Evolutionary conservation across 164 flowering plant genomes (phyloP).

Genomic region (Akebia trifoliata): DNA sequence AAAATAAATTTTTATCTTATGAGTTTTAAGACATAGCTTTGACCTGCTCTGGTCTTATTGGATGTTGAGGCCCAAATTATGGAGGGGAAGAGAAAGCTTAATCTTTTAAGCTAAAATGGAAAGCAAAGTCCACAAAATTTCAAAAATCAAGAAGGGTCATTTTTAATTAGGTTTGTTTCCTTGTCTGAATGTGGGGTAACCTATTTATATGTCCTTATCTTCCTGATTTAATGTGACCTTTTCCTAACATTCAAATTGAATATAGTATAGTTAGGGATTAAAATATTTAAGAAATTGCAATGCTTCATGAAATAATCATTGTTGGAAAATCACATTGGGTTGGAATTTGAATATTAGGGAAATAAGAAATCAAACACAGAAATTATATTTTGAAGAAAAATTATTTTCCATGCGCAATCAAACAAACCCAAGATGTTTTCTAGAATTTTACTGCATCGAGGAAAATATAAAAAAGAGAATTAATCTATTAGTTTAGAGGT

Average conservation of each 20-base stretch:
- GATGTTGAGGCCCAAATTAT: neutral
- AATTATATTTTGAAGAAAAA: too few relatives aligned
- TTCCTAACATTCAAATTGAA: neutral
- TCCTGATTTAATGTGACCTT: neutral
- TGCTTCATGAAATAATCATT: too few relatives aligned
- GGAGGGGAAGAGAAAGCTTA: neutral
- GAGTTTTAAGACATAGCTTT: neutral
- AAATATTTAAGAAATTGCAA: too few relatives aligned
- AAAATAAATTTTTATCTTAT: neutral
- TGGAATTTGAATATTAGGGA: too few relatives aligned
- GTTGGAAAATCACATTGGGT: too few relatives aligned
- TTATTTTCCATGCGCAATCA: too few relatives aligned
- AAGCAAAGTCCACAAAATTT: neutral
- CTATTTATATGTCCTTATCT: neutral
- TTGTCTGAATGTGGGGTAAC: neutral
- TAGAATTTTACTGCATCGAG: too few relatives aligned
- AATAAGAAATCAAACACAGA: too few relatives aligned
- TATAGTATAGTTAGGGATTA: too few relatives aligned
- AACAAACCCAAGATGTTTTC: too few relatives aligned
- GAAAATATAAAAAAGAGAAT: too few relatives aligned
- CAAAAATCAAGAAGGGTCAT: neutral
- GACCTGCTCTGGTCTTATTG: slow-evolving; percentile 2
- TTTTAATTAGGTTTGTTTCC: slow-evolving; percentile 1
- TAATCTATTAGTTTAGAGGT: too few relatives aligned
- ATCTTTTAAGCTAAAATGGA: neutral